These are phyloP conservation scores for Dendrocalamus sinicus DNA, from an alignment of 176 grass and related monocot species.

Conservation along the genomic window DNA sequence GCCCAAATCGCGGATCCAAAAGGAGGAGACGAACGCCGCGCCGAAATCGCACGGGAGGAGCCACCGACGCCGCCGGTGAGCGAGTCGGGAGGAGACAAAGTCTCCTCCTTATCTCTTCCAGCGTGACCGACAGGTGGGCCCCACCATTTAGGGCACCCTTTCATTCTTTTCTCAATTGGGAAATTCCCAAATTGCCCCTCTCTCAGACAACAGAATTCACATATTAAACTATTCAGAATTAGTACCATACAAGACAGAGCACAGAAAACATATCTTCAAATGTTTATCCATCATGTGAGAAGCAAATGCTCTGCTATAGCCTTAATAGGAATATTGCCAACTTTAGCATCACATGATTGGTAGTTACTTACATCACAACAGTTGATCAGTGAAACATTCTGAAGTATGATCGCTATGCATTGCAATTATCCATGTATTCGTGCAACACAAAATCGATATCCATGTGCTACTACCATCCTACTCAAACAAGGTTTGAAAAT, in stretches of 20 bases:
- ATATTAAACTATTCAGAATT: background rate
- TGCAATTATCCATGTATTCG: background rate
- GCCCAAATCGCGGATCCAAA: no score
- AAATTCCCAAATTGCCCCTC: no score
- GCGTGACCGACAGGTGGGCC: no score
- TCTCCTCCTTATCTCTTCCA: no score
- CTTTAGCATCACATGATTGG: background rate
- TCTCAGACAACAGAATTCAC: no score
- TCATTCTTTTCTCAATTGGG: no score
- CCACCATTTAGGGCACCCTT: no score
- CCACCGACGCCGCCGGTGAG: no score
- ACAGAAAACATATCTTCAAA: background rate
- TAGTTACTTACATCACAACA: background rate
- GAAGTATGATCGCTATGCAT: background rate
- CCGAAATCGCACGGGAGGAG: accelerated
- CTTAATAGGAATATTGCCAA: constrained; percentile 5
- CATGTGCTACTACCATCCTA: background rate
- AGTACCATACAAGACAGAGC: background rate
- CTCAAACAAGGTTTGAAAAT: background rate
- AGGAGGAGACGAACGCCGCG: accelerated
- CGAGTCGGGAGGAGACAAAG: no score
- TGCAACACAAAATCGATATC: background rate
- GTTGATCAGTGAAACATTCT: background rate
- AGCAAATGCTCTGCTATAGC: background rate
- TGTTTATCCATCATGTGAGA: constrained; percentile 7